Evolutionary conservation across 768 basidiomycete genomes (phyloP), one percentile per base, ranked within the genome.

Genomic region (Naganishia vishniacii): DNA sequence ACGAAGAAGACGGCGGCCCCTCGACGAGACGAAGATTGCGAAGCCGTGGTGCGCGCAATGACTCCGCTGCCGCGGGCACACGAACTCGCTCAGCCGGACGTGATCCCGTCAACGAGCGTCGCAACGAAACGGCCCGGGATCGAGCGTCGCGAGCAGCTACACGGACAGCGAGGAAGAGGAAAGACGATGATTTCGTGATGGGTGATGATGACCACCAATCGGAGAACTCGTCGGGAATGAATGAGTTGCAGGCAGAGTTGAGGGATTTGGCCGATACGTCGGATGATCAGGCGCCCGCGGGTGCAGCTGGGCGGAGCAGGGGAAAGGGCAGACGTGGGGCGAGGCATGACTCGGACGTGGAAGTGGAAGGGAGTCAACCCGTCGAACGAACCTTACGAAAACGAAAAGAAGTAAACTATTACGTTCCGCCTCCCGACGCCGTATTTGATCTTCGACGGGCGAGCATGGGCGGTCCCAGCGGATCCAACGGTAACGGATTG

Each of bases 351-450:
- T 56, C 53, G 20, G 53, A 56, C 12, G 37, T 37, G 15, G 53
- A 56, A 40, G 53, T 56, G 3, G 53, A 56, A 34, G 53, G 53
- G 2, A 56, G 53, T 56, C 62, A 63, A 31, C 62, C 63, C 20
- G 48, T 48, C 4, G 37, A 48, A 37, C 59, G 58, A 32, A 61
- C 59, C 9, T 37, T 65, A 25, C 32, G 64, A 11, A 47, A 59
- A 20, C 58, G 64, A 13, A 61, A 46, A n/a, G 48, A 53, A 3
- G 40, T 48, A 25, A 61, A 65, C 41, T 61, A 61, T 23, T 29
- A 61, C 59, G 46, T 40, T 31, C 44, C 53, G 23, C 48, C 46
- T 12, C 58, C 41, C 13, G 64, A 65, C 23, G 51, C 49, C 1
- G 25, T 26, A n/a, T 28, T 46, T 12, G 53, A 53, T 47, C 29